Base-by-base conservation (phyloP, 1,284 basidiomycete genomes). In the Thelephora terrestris region DNA sequence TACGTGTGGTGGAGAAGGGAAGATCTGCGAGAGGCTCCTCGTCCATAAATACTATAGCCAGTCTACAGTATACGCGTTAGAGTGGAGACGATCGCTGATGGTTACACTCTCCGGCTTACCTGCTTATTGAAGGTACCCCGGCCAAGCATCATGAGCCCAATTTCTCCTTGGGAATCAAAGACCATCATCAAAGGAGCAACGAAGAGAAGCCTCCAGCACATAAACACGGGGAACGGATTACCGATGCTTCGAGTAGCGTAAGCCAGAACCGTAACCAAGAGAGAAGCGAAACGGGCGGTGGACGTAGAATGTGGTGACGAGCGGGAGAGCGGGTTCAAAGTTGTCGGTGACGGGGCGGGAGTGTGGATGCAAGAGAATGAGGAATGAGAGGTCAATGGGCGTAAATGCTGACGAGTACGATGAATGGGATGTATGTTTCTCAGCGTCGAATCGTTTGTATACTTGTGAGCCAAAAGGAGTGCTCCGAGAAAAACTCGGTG, bases 181-280 rank as follows among this genome's bases (percentile, higher is more conserved):
- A 78, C 79, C 48, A 80, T 84, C 25, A 85, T 84, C 27, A 93
- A 66, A 50, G 92, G 68, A 44, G 81, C 81, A 46, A 70, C 62
- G 64, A 93, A 93, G 48, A 94, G 79, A 38, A 90, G 79, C 85
- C 87, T 35, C 91, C 91, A 36, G 76, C 75, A 7, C 89, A 32
- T 32, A 32, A 14, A 32, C 29, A 32, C 29, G 3, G 25, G 9
- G 9, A 32, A 14, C 3, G 29, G 29, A 32, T 32, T 32, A 32
- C 29, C 29, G 29, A 32, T 32, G 29, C 9, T 32, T 32, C 29
- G 29, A 14, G 29, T 32, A 32, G 29, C 29, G 12, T 32, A 32
- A 32, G 7, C 29, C 7, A 3, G 29, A 32, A 32, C 9, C 29
- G 29, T 32, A 32, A 32, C 29, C 29, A 14, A 32, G 29, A 32